phyloP scores from a whole-genome alignment of 2,329 filamentous ascomycete genomes.

The Onygena corvina region DNA sequence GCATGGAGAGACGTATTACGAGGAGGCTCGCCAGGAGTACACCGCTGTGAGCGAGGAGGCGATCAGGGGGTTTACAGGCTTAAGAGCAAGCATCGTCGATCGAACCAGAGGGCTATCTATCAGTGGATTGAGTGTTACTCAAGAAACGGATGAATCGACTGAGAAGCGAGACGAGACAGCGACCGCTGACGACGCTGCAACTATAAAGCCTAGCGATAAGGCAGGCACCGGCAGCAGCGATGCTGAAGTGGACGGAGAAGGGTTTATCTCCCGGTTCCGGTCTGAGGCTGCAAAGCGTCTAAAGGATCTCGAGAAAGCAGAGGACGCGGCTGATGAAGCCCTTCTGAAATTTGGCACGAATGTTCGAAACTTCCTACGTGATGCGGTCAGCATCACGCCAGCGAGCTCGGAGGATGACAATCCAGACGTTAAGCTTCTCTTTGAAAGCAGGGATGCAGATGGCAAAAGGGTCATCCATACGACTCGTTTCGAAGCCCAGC shows the following conservation, averaged over 20 bases:
- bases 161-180: conserved; percentile 22
- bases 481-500: conserved; percentile 84
- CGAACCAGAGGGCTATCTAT: conserved; percentile 65
- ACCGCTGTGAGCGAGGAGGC: conserved; percentile 69
- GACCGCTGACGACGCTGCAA: conserved; percentile 12
- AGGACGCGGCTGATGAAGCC: conserved; percentile 93
- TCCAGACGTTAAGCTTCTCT: conserved; percentile 53
- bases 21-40: conserved; percentile 72
- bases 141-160: conserved; percentile 16
- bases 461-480: conserved; percentile 92
- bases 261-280: conserved; percentile 64
- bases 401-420: conserved; percentile 42
- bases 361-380: conserved; percentile 75
- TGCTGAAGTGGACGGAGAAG: conserved; percentile 36
- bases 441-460: conserved; percentile 81
- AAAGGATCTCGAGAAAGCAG: conserved; percentile 79
- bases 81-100: conserved; percentile 55
- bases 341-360: conserved; percentile 83
- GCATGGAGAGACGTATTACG: conserved; percentile 81
- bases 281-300: conserved; percentile 68
- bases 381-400: conserved; percentile 79
- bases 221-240: conserved; percentile 21
- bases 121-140: conserved; percentile 28
- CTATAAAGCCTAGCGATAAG: conserved; percentile 16
- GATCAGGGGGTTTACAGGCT: conserved; percentile 61